Evolutionary conservation across 371 early-diverging fungal species (phyloP), one percentile per base, ranked within the genome.

Genomic region (Mortierella sp.): DNA sequence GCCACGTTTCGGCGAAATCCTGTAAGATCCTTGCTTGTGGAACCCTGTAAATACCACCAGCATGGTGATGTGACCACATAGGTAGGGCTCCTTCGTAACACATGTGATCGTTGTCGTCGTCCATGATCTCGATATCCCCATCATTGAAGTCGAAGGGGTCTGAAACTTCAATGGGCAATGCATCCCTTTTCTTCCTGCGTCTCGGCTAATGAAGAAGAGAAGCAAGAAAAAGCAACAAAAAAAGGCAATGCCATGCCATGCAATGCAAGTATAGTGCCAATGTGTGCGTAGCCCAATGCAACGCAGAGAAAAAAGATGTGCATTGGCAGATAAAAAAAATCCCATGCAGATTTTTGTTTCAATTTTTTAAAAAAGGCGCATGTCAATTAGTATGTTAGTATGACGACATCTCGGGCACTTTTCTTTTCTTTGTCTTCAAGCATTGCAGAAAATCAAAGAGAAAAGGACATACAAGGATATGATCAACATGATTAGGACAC

Each of bases 401-500:
- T 50, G 50, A 64, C 49, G 43, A 50, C 56, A 64, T 54, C n/a
- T 23, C 51, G 19, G 19, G 14, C 7, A 34, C 1, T 34, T 11
- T 34, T 34, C 14, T 34, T 14, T 4, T 34, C 14, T 14, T 34
- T 1, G 7, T 34, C 11, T 34, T 7, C 7, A 14, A 34, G 37
- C 37, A 34, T 7, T 1, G 37, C 11, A 14, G 34, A 34, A 14
- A 14, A 34, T 82, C 89, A 75, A 94, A 94, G n/a, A 7, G 1
- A 7, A 2, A n/a, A 17, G 34, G 6, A 15, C 55, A 32, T 50
- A 66, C 66, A 39, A 59, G 28, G 6, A 54, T 41, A 39, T 58
- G 67, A 21, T 52, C 53, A 6, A 24, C 49, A 32, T 59, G 67
- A 17, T 59, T 66, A 2, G 66, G 96, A 70, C 96, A 96, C 89